Percentiles rank a stretch among this genome's conserved stretches.
These are phyloP conservation scores for Psilocybe azurescens DNA, from an alignment of 768 basidiomycete species.

Conservation along the genomic window DNA sequence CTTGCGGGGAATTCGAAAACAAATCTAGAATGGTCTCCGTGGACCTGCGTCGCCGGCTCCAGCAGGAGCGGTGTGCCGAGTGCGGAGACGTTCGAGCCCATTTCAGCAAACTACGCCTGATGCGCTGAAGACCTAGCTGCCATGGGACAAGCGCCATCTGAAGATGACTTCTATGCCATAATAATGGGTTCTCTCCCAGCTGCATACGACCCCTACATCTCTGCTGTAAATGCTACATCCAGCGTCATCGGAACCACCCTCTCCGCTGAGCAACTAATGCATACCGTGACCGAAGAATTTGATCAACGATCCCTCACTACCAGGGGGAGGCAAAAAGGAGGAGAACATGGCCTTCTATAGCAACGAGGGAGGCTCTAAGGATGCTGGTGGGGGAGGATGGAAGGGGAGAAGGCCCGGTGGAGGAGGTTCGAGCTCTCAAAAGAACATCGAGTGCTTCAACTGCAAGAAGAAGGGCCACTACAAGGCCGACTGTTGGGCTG, in stretches of 20 bases:
- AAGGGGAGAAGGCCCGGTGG: too few species aligned
- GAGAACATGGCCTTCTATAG: conserved; percentile 28
- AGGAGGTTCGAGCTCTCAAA: neutral
- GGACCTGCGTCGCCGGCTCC: too few species aligned
- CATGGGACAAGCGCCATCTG: too few species aligned
- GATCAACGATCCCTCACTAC: conserved; percentile 20
- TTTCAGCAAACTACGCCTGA: too few species aligned
- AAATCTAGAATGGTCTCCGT: too few species aligned
- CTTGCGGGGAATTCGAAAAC: too few species aligned
- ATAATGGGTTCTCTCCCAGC: conserved; percentile 21
- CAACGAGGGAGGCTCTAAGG: neutral
- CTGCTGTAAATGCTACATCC: conserved; percentile 16
- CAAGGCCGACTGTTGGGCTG: conserved; percentile 37
- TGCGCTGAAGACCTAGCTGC: too few species aligned
- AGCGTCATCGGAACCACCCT: conserved; percentile 5
- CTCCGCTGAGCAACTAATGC: conserved; percentile 17
- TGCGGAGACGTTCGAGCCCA: too few species aligned
- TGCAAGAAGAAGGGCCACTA: conserved; percentile 32
- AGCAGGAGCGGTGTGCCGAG: too few species aligned
- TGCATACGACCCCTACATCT: conserved; percentile 21
- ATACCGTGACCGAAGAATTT: conserved; percentile 27
- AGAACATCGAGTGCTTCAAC: conserved; percentile 7
- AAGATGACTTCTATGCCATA: neutral
- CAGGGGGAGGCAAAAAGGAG: conserved; percentile 17
- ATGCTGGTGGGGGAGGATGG: neutral